Conservation (phyloP, 2,329 filamentous ascomycete species). For the Leptosphaerulina australis region DNA sequence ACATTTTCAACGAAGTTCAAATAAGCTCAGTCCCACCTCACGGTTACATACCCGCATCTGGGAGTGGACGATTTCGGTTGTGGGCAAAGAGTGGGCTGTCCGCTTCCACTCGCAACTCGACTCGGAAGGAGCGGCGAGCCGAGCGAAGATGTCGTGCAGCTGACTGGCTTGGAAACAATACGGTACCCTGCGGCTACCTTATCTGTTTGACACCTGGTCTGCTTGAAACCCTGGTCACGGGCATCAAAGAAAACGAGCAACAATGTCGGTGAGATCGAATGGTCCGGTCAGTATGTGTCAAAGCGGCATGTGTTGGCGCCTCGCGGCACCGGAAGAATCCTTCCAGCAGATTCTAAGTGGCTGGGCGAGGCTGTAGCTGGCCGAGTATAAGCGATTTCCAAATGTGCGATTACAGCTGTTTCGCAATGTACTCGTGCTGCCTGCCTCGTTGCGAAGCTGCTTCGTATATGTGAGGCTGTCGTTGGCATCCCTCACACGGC, state of each 20-base stretch:
- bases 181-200: conserved; percentile 18
- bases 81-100: conserved; percentile 33
- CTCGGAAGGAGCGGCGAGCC: conserved; percentile 33
- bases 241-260: conserved; percentile 6
- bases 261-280: conserved; percentile 15
- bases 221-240: conserved; percentile 25
- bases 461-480: conserved; percentile 3
- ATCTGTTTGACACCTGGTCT: conserved; percentile 17
- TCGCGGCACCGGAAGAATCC: conserved; percentile 6
- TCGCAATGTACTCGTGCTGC: conserved; percentile 12
- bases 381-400: conserved; percentile 15
- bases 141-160: conserved; percentile 35
- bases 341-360: conserved; percentile 13
- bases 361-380: conserved; percentile 15
- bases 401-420: conserved; percentile 8
- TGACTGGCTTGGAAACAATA: conserved; percentile 17
- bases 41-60: conserved; percentile 35
- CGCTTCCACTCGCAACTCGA: conserved; percentile 26
- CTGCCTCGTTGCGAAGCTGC: conserved; percentile 14
- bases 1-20: conserved; percentile 29
- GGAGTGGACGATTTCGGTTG: conserved; percentile 30
- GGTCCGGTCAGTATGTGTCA: conserved; percentile 15
- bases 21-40: conserved; percentile 44
- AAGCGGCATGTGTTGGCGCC: conserved; percentile 8
- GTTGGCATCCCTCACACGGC: conserved; percentile 1